Conservation (phyloP, 192 early-diverging fungal genomes). For the Helicostylum pulchrum region DNA sequence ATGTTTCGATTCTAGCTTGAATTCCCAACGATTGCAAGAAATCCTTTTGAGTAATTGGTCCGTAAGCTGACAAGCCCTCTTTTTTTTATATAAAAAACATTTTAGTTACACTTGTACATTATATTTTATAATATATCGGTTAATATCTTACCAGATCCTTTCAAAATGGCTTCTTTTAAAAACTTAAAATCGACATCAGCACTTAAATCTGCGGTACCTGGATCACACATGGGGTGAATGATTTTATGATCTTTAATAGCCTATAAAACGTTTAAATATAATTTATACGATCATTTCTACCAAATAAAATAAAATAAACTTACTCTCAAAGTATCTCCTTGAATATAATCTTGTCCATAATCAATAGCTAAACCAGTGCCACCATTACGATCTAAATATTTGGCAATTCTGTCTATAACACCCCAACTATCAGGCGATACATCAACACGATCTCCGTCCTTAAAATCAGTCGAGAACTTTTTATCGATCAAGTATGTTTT, state of each 20-base stretch:
- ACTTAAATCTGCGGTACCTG: slow-evolving; percentile 86
- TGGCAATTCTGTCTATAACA: slow-evolving; percentile 63
- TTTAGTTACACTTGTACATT: neutral
- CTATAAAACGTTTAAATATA: slow-evolving; percentile 29
- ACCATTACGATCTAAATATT: slow-evolving; percentile 59
- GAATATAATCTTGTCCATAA: slow-evolving; percentile 81
- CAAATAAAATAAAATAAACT: neutral
- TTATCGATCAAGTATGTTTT: slow-evolving; percentile 40
- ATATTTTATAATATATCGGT: neutral
- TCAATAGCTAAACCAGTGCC: slow-evolving; percentile 83
- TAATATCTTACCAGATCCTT: slow-evolving; percentile 5
- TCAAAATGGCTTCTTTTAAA: slow-evolving; percentile 57
- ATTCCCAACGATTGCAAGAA: slow-evolving; percentile 84
- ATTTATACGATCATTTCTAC: neutral
- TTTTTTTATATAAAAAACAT: neutral
- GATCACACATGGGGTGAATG: slow-evolving; percentile 68
- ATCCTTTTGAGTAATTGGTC: slow-evolving; percentile 76
- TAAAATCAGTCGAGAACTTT: slow-evolving; percentile 44
- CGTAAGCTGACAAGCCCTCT: slow-evolving; percentile 46
- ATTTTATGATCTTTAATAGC: slow-evolving; percentile 85
- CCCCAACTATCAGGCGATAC: slow-evolving; percentile 77
- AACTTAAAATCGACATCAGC: slow-evolving; percentile 89
- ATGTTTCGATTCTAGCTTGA: slow-evolving; percentile 61
- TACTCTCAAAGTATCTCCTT: slow-evolving; percentile 66
- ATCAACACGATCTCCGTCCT: slow-evolving; percentile 77